Evolutionary conservation across 495 filamentous ascomycete species (phyloP).

Genomic region (Annulohypoxylon maeteangense): DNA sequence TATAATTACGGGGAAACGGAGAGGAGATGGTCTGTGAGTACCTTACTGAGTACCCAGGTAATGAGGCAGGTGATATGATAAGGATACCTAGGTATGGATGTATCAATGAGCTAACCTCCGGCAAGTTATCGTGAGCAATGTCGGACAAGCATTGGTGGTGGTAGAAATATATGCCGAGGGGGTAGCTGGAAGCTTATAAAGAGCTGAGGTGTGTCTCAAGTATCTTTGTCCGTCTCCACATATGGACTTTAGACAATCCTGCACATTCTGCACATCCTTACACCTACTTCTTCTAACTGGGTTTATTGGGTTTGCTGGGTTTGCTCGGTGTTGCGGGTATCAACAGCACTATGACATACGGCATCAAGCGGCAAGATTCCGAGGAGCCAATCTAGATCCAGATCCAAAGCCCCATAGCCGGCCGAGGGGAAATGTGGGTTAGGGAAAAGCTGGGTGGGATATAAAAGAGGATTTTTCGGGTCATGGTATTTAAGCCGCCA

Average conservation of each 20-base stretch:
- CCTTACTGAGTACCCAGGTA: background rate
- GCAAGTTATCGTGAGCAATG: conserved; percentile 36
- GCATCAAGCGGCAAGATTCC: conserved; percentile 29
- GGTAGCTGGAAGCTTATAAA: conserved; percentile 33
- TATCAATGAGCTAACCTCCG: conserved; percentile 28
- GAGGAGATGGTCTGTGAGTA: background rate
- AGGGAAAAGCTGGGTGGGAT: conserved; percentile 8
- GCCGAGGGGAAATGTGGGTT: conserved; percentile 44
- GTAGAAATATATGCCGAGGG: conserved; percentile 39
- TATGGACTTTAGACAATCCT: too few relatives aligned
- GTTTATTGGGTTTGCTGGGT: background rate
- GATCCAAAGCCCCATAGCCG: conserved; percentile 27
- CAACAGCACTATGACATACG: conserved; percentile 40
- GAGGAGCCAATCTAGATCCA: conserved; percentile 33
- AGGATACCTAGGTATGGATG: conserved; percentile 6
- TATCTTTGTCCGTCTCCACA: conserved; percentile 23
- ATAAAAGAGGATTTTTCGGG: conserved; percentile 49
- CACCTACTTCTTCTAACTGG: conserved; percentile 16
- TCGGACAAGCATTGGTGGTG: conserved; percentile 12
- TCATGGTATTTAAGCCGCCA: conserved; percentile 39
- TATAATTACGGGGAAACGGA: conserved; percentile 21
- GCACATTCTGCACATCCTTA: conserved; percentile 1
- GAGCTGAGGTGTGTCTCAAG: conserved; percentile 7
- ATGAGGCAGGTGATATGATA: conserved; percentile 24
- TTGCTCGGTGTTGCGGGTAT: conserved; percentile 42